Evolutionary conservation across 495 filamentous ascomycete species (phyloP), one percentile per base, ranked within the genome.

Genomic region (Podospora pseudocomata): DNA sequence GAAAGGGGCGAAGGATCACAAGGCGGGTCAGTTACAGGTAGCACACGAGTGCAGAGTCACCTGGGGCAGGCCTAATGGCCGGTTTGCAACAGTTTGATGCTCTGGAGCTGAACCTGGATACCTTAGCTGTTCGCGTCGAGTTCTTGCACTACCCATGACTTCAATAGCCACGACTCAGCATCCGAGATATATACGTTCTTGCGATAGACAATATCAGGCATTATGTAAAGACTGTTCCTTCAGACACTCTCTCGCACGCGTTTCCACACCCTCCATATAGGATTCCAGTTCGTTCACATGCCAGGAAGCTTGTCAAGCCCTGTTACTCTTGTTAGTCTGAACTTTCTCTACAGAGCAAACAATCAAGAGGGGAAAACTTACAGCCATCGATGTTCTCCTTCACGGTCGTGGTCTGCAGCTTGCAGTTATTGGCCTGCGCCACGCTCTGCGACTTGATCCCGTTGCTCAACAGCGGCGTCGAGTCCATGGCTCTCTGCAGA

Each of bases 341-440:
- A n/a, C 28, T 18, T 63, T 23, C 2, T 23, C 34, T n/a, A 7
- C 18, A 63, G 3, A 39, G 4, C 7, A 39, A 39, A 53, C 9
- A 49, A 49, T 19, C 27, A 49, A 6, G 19, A 18, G 4, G 5
- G 49, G 26, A 55, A 62, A 19, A 73, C 82, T 72, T 78, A 84
- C 82, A 84, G 70, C 81, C 82, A 19, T 80, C 78, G 4, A 76
- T 78, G 5, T 75, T 69, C 74, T 84, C 82, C 11, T 74, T 70
- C 4, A 83, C 78, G 26, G 67, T 74, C 30, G 78, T 69, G 15
- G 39, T 49, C 67, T 80, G 72, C 30, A 80, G 68, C 5, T 76
- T 76, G 68, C 83, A 85, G 70, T 80, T 70, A 66, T 84, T 81
- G 28, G 78, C 77, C 11, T 68, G 61, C 13, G 76, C 56, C 70